These are phyloP conservation scores for Alternaria hordeiaustralica DNA, from an alignment of 2,329 filamentous ascomycete species.

Conservation along the genomic window DNA sequence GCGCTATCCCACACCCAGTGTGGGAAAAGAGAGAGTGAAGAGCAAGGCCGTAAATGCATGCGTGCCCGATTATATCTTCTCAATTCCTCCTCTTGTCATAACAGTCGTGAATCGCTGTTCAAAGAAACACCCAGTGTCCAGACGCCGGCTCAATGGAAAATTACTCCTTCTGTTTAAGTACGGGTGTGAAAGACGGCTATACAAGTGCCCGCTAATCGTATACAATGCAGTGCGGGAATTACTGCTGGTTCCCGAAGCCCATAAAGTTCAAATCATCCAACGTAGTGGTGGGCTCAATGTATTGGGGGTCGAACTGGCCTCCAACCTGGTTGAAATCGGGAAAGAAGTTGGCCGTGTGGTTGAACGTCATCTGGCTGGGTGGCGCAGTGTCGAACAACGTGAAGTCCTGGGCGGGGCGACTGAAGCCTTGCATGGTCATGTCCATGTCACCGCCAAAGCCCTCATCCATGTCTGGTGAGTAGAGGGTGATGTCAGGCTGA, in stretches of 20 bases:
- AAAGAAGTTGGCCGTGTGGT: conserved; percentile 44
- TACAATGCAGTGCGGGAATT: conserved; percentile 18
- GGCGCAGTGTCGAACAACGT: conserved; percentile 59
- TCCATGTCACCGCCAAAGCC: conserved; percentile 60
- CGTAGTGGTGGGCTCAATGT: conserved; percentile 35
- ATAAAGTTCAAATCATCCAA: conserved; percentile 41
- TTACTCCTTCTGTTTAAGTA: conserved; percentile 12
- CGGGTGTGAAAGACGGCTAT: conserved; percentile 24
- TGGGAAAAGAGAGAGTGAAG: conserved; percentile 18
- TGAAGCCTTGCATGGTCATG: conserved; percentile 39
- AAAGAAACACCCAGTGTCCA: conserved; percentile 17
- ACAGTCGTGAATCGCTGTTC: conserved; percentile 22
- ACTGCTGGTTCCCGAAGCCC: conserved; percentile 31
- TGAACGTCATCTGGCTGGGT: conserved; percentile 30
- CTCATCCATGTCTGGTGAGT: conserved; percentile 70
- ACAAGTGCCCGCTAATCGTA: conserved; percentile 30
- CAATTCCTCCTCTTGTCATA: conserved; percentile 22
- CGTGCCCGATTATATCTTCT: conserved; percentile 8
- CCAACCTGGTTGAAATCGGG: conserved; percentile 50
- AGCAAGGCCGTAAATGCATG: conserved; percentile 23
- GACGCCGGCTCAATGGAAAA: conserved; percentile 19
- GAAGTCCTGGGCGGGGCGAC: conserved; percentile 62
- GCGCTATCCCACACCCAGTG: conserved; percentile 21
- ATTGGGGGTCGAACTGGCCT: conserved; percentile 46
- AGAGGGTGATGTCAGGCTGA: conserved; percentile 72